Evolutionary conservation across 441 rosid species (phyloP).

Genomic region (Pelargonium fulgidum): DNA sequence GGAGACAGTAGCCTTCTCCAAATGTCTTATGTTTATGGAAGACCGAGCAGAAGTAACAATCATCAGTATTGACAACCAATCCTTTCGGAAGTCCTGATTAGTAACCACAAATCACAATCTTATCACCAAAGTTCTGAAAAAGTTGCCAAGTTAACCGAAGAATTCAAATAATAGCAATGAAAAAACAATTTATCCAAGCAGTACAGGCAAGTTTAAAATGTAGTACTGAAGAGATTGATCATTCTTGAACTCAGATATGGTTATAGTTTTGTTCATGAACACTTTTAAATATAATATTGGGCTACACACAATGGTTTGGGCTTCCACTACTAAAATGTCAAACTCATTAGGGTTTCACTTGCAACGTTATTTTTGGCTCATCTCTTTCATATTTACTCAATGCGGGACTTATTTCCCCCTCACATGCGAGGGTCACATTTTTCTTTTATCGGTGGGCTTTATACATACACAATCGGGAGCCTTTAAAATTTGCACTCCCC

Average conservation of each 20-base stretch:
- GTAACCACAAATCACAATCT: slow-evolving; percentile 22
- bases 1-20: slow-evolving; percentile 98
- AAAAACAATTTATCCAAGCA: slow-evolving; percentile 10
- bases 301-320: no score
- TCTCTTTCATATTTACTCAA: no score
- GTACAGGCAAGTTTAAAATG: neutral
- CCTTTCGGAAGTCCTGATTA: slow-evolving; percentile 88
- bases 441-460: no score
- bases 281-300: no score
- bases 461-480: no score
- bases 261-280: neutral
- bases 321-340: no score
- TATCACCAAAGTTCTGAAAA: slow-evolving; percentile 10
- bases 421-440: no score
- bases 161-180: slow-evolving; percentile 2
- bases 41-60: slow-evolving; percentile 96
- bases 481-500: no score
- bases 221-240: neutral
- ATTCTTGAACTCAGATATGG: neutral
- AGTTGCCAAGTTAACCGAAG: slow-evolving; percentile 12
- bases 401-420: no score
- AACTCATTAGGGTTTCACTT: no score
- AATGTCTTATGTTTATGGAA: slow-evolving; percentile 86
- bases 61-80: slow-evolving; percentile 93
- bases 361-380: no score